Conservation (phyloP, 2,329 filamentous ascomycete genomes). For the Talaromyces sp. region DNA sequence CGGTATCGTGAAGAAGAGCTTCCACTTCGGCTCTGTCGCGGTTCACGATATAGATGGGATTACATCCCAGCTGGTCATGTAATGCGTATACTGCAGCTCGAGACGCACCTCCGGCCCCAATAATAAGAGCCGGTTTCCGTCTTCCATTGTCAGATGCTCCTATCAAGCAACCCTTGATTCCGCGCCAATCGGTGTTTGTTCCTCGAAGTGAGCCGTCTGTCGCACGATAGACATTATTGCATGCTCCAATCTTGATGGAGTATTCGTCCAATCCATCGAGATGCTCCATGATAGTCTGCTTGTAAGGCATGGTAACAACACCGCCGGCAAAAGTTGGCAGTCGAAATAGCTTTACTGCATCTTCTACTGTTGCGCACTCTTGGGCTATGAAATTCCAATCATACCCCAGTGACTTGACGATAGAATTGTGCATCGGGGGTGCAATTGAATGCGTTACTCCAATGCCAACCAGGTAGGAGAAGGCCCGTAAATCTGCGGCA, state of each 20-base stretch:
- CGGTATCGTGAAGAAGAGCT: conserved; percentile 23
- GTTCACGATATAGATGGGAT: conserved; percentile 34
- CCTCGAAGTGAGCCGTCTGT: conserved; percentile 26
- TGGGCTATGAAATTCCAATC: conserved; percentile 33
- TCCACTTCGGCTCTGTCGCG: conserved; percentile 28
- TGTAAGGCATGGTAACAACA: conserved; percentile 44
- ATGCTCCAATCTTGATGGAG: conserved; percentile 32
- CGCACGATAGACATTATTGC: conserved; percentile 8
- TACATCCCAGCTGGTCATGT: conserved; percentile 22
- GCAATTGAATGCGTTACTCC: conserved; percentile 41
- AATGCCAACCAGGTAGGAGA: conserved; percentile 35
- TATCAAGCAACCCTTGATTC: conserved; percentile 35
- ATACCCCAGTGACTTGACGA: conserved; percentile 29
- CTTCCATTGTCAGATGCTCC: conserved; percentile 14
- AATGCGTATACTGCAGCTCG: conserved; percentile 38
- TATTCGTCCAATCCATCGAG: conserved; percentile 36
- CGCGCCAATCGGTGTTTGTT: conserved; percentile 43
- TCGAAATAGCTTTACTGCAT: conserved; percentile 25
- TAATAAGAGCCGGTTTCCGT: conserved; percentile 29
- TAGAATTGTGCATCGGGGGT: conserved; percentile 37
- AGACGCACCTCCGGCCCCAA: conserved; percentile 41
- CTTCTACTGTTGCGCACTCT: conserved; percentile 29
- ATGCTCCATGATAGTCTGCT: conserved; percentile 23
- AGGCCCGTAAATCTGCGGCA: conserved; percentile 3
- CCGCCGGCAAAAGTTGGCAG: conserved; percentile 26